Evolutionary conservation across 108 stramenopile species (phyloP).

Genomic region (Pseudonitzschia delicatissima): DNA sequence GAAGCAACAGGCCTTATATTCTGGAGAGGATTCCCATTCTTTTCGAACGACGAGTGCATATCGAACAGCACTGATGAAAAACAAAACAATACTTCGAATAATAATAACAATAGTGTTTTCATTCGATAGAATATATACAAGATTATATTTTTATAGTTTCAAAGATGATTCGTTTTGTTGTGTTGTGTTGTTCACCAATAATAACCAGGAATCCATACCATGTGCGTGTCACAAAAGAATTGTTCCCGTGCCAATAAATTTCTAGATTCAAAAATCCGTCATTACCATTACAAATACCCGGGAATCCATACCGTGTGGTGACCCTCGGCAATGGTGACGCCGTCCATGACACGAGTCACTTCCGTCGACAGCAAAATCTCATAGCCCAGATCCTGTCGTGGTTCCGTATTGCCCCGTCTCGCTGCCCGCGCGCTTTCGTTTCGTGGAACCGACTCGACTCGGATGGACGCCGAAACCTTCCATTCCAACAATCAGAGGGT

Average conservation of each 20-base stretch:
- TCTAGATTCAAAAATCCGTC: background rate
- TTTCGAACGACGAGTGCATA: too few relatives aligned
- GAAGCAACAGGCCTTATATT: too few relatives aligned
- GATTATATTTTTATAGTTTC: too few relatives aligned
- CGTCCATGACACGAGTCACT: conserved; percentile 42
- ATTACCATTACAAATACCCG: conserved; percentile 34
- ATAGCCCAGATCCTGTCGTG: conserved; percentile 23
- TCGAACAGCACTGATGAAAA: too few relatives aligned
- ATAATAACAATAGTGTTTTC: too few relatives aligned
- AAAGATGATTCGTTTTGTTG: too few relatives aligned
- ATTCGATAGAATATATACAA: too few relatives aligned
- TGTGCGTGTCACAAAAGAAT: background rate
- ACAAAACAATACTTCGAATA: too few relatives aligned
- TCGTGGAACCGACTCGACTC: conserved; percentile 7
- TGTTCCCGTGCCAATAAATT: background rate
- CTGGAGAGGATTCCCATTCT: too few relatives aligned
- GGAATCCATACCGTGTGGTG: conserved; percentile 47
- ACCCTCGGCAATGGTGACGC: conserved; percentile 39
- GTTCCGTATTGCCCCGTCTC: background rate
- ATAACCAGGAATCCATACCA: background rate
- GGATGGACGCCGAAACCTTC: conserved; percentile 41
- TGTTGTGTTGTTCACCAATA: too few relatives aligned
- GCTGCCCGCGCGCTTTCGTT: background rate
- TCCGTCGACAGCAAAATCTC: conserved; percentile 35
- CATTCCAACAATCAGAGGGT: conserved; percentile 49